These are phyloP conservation scores for Phytopythium oedochilum DNA, from an alignment of 352 stramenopile species.

Conservation along the genomic window DNA sequence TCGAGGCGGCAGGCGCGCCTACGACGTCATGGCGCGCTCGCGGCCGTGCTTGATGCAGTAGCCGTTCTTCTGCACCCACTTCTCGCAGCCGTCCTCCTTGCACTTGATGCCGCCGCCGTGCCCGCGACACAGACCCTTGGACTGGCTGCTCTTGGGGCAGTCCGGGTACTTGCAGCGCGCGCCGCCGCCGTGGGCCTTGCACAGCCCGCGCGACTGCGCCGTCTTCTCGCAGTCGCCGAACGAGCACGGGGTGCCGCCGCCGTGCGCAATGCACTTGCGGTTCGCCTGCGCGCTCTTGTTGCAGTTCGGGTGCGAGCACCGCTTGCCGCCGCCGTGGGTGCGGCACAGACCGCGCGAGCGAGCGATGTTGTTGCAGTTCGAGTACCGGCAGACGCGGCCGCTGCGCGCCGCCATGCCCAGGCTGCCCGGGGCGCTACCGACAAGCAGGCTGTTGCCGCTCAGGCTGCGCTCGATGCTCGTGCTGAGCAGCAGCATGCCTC, in stretches of 20 bases:
- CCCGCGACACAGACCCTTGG: conserved; percentile 74
- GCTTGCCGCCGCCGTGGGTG: conserved; percentile 73
- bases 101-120: conserved; percentile 85
- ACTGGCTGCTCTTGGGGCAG: conserved; percentile 84
- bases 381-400: conserved; percentile 73
- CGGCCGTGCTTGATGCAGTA: conserved; percentile 89
- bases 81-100: conserved; percentile 82
- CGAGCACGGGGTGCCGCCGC: conserved; percentile 78
- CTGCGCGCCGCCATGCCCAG: conserved; percentile 27
- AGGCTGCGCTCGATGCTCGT: conserved; percentile 56
- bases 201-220: conserved; percentile 76
- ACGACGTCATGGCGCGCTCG: conserved; percentile 61
- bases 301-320: conserved; percentile 77
- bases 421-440: conserved; percentile 7
- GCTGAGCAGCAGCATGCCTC: conserved; percentile 62
- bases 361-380: conserved; percentile 85
- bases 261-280: conserved; percentile 85
- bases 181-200: conserved; percentile 80
- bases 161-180: conserved; percentile 82
- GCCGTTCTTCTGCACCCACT: conserved; percentile 88
- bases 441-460: conserved; percentile 1
- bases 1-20: too few species aligned
- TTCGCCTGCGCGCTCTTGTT: conserved; percentile 88
- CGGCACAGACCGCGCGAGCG: conserved; percentile 71
- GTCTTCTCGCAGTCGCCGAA: conserved; percentile 87